phyloP scores from a whole-genome alignment of 176 grass and related monocot species.

The Musa troglodytarum region DNA sequence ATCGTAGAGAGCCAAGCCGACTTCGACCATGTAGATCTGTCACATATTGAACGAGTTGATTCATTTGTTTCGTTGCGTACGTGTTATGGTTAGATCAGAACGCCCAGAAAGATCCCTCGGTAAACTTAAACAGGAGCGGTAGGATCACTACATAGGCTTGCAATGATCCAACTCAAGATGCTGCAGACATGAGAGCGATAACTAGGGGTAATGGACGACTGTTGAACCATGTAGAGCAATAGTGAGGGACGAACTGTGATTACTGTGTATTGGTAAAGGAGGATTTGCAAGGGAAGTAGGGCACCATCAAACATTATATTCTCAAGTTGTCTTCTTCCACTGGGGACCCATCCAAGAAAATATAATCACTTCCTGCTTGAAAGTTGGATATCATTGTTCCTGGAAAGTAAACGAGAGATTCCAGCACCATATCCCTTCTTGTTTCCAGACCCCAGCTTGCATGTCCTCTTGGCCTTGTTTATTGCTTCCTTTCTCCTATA shows the following conservation, averaged over 20 bases:
- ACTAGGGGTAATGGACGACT: background rate
- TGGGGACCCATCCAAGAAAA: background rate
- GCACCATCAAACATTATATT: background rate
- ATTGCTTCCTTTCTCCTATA: background rate
- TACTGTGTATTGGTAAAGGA: no score
- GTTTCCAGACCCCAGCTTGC: background rate
- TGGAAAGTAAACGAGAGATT: background rate
- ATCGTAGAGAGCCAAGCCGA: no score
- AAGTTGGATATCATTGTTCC: constrained; percentile 16
- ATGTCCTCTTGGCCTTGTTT: background rate
- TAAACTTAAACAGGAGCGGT: no score
- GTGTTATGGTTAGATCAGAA: no score
- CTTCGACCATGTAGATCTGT: no score
- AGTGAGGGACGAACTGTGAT: background rate
- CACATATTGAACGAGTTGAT: no score
- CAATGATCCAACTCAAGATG: no score
- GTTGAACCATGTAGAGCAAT: background rate
- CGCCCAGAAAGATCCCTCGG: no score
- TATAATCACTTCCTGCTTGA: constrained; percentile 5
- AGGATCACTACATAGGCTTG: no score
- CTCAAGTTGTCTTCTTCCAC: constrained; percentile 3
- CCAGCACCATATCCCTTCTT: constrained; percentile 13
- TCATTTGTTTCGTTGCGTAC: no score
- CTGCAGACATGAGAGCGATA: background rate
- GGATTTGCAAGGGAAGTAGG: background rate